Conservation (phyloP, 345 rosid genomes). For the Fremontodendron californicum region DNA sequence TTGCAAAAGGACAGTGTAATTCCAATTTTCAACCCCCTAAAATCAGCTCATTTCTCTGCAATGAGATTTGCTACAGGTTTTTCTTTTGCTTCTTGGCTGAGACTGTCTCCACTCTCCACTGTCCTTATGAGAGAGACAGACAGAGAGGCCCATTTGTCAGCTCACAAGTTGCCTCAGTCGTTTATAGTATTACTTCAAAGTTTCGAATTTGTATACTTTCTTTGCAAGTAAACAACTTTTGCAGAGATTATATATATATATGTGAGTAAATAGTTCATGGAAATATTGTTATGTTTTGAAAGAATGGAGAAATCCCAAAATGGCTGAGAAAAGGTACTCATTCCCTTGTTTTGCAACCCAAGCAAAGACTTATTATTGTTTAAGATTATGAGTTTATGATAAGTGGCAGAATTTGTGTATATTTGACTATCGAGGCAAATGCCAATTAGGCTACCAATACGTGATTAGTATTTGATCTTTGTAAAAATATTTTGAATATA, state of each 20-base stretch:
- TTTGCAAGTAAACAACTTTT: not conserved
- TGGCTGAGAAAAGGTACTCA: not conserved
- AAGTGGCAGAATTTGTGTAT: not conserved
- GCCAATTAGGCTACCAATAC: too few species aligned
- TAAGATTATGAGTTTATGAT: not conserved
- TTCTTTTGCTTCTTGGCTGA: too few species aligned
- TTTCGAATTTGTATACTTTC: not conserved
- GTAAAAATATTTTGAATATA: too few species aligned
- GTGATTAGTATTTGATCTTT: too few species aligned
- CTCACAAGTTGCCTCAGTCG: not conserved
- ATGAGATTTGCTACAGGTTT: not conserved
- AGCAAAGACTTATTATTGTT: slow-evolving; percentile 1
- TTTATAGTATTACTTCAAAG: not conserved
- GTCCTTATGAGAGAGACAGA: too few species aligned
- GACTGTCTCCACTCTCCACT: too few species aligned
- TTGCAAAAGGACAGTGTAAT: not conserved
- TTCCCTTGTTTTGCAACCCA: not conserved
- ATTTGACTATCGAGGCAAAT: not conserved
- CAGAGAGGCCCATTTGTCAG: slow-evolving; percentile 10
- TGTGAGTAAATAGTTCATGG: not conserved
- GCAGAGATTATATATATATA: too few species aligned
- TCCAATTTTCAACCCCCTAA: not conserved
- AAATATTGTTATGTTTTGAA: not conserved
- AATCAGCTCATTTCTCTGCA: not conserved
- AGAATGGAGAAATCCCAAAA: too few species aligned